These are phyloP conservation scores for Dimocarpus longan DNA, from an alignment of 345 rosid genomes.

Conservation along the genomic window DNA sequence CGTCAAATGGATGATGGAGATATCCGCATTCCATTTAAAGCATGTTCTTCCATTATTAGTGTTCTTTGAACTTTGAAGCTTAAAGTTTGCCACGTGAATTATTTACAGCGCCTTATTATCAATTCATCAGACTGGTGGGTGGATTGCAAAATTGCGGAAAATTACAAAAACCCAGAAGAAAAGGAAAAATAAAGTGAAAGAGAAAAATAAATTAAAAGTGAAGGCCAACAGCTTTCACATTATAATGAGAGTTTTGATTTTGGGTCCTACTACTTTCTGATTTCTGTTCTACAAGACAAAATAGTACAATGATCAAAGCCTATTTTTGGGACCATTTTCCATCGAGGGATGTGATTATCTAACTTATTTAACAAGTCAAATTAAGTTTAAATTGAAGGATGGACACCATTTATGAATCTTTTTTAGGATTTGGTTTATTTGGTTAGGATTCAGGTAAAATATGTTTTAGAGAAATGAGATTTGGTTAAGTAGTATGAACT, in stretches of 20 bases:
- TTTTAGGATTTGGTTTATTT: no score
- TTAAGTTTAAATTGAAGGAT: no score
- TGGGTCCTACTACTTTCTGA: slow-evolving; percentile 13
- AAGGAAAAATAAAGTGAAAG: not conserved
- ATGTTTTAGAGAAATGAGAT: not conserved
- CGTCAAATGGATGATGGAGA: not conserved
- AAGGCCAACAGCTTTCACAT: not conserved
- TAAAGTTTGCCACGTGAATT: slow-evolving; percentile 3
- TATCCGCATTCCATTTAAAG: not conserved
- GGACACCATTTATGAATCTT: no score
- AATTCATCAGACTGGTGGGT: not conserved
- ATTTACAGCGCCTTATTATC: not conserved
- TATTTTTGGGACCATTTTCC: slow-evolving; percentile 13
- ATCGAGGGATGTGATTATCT: not conserved
- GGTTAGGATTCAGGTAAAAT: no score
- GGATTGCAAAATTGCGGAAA: not conserved
- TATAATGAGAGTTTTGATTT: not conserved
- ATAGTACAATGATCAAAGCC: not conserved
- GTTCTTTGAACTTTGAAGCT: slow-evolving; percentile 10
- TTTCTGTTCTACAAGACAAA: not conserved
- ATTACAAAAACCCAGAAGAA: not conserved
- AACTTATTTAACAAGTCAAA: no score
- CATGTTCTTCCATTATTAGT: slow-evolving; percentile 1
- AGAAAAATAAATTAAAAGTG: not conserved
- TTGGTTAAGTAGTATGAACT: no score